Conservation (phyloP, 1,139 yeast species). For the Nadsonia starkeyi-henricii region DNA sequence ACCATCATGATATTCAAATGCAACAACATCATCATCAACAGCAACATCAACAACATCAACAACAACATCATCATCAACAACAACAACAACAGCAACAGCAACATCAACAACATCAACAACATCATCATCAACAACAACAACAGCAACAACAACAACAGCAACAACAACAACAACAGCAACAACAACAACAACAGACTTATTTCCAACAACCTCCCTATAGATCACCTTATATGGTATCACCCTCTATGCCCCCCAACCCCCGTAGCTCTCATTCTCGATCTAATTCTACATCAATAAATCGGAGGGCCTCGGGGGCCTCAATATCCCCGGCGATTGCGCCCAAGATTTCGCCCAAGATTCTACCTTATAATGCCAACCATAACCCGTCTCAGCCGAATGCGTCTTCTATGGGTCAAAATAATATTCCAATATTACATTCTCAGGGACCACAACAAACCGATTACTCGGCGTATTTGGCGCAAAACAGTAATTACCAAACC, state of each 20-base stretch:
- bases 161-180: constrained; percentile 1
- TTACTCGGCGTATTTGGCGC: constrained; percentile 22
- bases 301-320: constrained; percentile 1
- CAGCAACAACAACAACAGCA: constrained; percentile 6
- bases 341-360: constrained; percentile 13
- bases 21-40: constrained; percentile 6
- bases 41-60: constrained; percentile 1
- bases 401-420: constrained; percentile 14
- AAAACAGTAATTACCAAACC: constrained; percentile 30
- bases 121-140: constrained; percentile 3
- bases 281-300: constrained; percentile 3
- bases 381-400: constrained; percentile 8
- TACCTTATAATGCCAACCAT: constrained; percentile 8
- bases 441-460: constrained; percentile 15
- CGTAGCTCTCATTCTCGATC: constrained; percentile 13
- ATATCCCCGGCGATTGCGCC: constrained; percentile 14
- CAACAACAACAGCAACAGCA: constrained; percentile 7
- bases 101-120: constrained; percentile 1
- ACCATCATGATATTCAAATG: constrained; percentile 3
- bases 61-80: not conserved
- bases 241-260: constrained; percentile 4
- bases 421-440: constrained; percentile 11
- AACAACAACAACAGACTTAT: constrained; percentile 1
- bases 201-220: not conserved
- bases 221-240: constrained; percentile 3